Evolutionary conservation across 2,329 filamentous ascomycete species (phyloP).

Genomic region (Thyridium curvatum): DNA sequence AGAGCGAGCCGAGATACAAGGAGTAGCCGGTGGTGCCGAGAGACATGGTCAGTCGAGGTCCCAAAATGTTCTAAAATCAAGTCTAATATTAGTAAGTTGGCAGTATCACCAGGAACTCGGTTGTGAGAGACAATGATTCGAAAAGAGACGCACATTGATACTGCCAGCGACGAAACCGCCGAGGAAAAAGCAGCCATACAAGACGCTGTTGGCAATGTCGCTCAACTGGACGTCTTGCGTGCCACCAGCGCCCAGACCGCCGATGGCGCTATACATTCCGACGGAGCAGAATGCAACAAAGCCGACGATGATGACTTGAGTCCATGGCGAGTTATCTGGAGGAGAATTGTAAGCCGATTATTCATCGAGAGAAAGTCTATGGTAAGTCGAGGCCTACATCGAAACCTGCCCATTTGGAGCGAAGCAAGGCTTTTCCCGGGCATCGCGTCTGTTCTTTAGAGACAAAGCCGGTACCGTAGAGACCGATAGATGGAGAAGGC

Average conservation of each 20-base stretch:
- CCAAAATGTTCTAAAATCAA: slow-evolving; percentile 11
- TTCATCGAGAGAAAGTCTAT: too few species aligned
- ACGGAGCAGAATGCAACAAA: slow-evolving; percentile 15
- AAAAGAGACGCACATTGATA: slow-evolving; percentile 8
- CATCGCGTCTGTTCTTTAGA: too few species aligned
- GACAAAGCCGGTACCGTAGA: too few species aligned
- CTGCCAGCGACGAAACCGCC: slow-evolving; percentile 10
- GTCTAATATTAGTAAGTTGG: neutral
- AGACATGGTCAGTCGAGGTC: slow-evolving; percentile 10
- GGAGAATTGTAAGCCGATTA: too few species aligned
- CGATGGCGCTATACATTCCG: slow-evolving; percentile 14
- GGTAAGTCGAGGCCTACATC: too few species aligned
- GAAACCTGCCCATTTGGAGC: too few species aligned
- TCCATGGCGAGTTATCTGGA: slow-evolving; percentile 11
- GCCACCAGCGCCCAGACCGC: slow-evolving; percentile 10
- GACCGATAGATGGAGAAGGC: too few species aligned
- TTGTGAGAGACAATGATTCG: too few species aligned
- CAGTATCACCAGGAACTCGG: neutral
- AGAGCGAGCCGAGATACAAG: slow-evolving; percentile 11
- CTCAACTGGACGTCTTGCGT: slow-evolving; percentile 8
- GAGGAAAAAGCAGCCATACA: slow-evolving; percentile 14
- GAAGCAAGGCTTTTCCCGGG: too few species aligned
- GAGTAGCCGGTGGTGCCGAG: slow-evolving; percentile 11
- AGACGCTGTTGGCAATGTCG: slow-evolving; percentile 11
- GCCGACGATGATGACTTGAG: slow-evolving; percentile 13